Conservation (phyloP, 495 filamentous ascomycete species). For the Podospora pseudoanserina region DNA sequence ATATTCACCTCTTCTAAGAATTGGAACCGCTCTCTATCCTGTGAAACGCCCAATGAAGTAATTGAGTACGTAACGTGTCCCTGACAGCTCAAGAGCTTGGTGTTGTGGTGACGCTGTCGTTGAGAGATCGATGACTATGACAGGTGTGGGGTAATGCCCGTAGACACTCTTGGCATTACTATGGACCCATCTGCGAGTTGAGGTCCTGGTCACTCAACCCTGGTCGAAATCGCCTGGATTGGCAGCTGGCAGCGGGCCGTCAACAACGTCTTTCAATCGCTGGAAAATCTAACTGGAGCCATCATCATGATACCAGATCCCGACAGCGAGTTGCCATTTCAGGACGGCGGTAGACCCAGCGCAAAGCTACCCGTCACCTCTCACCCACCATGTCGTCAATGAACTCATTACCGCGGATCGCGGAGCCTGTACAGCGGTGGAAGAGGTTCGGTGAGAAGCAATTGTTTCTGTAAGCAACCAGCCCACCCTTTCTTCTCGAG, state of each 20-base stretch:
- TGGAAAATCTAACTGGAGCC: conserved; percentile 13
- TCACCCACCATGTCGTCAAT: conserved; percentile 18
- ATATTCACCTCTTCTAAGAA: not conserved
- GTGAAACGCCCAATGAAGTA: not conserved
- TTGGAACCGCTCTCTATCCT: not conserved
- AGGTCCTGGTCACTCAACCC: not conserved
- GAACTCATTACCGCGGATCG: conserved; percentile 19
- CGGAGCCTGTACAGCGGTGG: conserved; percentile 18
- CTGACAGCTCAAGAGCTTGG: not conserved
- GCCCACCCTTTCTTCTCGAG: not conserved
- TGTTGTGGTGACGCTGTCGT: not conserved
- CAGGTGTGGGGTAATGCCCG: not conserved
- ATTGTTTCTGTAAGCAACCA: conserved; percentile 60
- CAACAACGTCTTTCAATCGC: not conserved
- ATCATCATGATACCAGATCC: not conserved
- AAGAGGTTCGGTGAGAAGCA: conserved; percentile 54
- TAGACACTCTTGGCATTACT: conserved; percentile 4
- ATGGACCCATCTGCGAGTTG: not conserved
- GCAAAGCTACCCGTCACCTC: not conserved
- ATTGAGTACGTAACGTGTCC: not conserved
- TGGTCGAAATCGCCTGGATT: not conserved
- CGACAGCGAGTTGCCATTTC: not conserved
- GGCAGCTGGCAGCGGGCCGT: conserved; percentile 17
- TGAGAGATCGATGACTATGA: not conserved
- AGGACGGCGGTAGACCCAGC: not conserved